These are phyloP conservation scores for Penicillium argentinense DNA, from an alignment of 495 filamentous ascomycete species.

Conservation along the genomic window DNA sequence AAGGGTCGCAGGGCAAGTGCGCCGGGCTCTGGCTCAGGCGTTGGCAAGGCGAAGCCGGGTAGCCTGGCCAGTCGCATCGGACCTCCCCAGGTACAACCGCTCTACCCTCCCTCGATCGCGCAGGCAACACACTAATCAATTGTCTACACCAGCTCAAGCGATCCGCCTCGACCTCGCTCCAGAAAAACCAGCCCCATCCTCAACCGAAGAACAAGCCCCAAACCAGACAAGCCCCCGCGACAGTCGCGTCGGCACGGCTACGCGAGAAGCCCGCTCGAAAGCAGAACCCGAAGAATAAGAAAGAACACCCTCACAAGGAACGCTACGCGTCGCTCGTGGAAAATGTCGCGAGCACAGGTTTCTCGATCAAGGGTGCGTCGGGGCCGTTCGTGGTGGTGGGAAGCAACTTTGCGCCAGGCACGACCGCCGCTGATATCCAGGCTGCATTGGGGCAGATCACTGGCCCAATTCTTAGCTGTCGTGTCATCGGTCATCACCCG, in stretches of 20 bases:
- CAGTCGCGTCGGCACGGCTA: conserved; percentile 22
- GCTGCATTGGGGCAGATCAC: conserved; percentile 73
- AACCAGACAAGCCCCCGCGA: conserved; percentile 18
- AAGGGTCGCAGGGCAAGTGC: conserved; percentile 54
- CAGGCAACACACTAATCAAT: background rate
- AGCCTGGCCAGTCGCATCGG: conserved; percentile 76
- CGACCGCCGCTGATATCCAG: conserved; percentile 92
- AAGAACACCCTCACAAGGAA: background rate
- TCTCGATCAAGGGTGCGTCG: conserved; percentile 76
- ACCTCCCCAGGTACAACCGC: conserved; percentile 60
- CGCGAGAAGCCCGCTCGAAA: conserved; percentile 28
- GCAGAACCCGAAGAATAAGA: background rate
- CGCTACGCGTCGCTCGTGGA: background rate
- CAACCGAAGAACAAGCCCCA: conserved; percentile 13
- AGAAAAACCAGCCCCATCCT: conserved; percentile 28
- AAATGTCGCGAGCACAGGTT: conserved; percentile 40
- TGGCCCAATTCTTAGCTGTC: conserved; percentile 70
- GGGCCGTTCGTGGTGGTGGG: conserved; percentile 77
- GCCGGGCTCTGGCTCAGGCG: conserved; percentile 43
- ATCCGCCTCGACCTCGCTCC: conserved; percentile 40
- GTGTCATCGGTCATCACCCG: conserved; percentile 65
- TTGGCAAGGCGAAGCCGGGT: conserved; percentile 47
- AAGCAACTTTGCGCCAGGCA: conserved; percentile 88
- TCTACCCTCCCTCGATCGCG: too few species aligned
- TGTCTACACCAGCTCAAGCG: conserved; percentile 29